Evolutionary conservation across 305 asterid genomes (phyloP), one percentile per base, ranked within the genome.

Genomic region (Fraxinus ornus): DNA sequence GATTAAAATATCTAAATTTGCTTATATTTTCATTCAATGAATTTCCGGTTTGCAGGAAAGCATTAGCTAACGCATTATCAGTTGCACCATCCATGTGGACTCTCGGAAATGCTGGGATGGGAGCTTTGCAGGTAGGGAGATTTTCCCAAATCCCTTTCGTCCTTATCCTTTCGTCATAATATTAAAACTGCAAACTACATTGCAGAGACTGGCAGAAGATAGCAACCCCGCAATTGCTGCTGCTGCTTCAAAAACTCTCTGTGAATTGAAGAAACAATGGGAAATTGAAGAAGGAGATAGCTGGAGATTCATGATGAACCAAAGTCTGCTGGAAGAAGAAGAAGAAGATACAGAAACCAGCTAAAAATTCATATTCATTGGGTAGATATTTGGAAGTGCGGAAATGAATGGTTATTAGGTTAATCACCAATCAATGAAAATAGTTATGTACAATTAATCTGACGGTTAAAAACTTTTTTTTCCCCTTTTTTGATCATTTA

Each of bases 41-140:
- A 60, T 73, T 17, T 47, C 17, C 7, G 37, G 76, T 77, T 87
- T 62, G 52, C 90, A 94, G 97, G 93, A 91, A 89, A 90, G 99
- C 98, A 66, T 88, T 95, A 70, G 98, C 99, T 57, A 95, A 94
- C 81, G 98, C 98, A 21, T 88, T 95, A 86, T 93, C 99, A 71
- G 90, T 92, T 39, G 99, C 99, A 19, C 97, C 99, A 28, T 95
- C 99, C 21, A 91, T 95, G 93, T 95, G 99, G 99, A 95, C 97
- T 79, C 92, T 95, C 9, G 99, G 98, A 80, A 95, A 95, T 79
- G 99, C 98, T 6, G 99, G 98, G 88, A 95, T 95, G 98, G 98
- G 99, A 83, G 99, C 97, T 19, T 90, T 95, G 83, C 97, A 93
- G 98, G 99, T 94, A 79, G 8, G 17, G 75, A 37, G 1, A 19